These are phyloP conservation scores for Linum lewisii DNA, from an alignment of 345 rosid species.

Conservation along the genomic window DNA sequence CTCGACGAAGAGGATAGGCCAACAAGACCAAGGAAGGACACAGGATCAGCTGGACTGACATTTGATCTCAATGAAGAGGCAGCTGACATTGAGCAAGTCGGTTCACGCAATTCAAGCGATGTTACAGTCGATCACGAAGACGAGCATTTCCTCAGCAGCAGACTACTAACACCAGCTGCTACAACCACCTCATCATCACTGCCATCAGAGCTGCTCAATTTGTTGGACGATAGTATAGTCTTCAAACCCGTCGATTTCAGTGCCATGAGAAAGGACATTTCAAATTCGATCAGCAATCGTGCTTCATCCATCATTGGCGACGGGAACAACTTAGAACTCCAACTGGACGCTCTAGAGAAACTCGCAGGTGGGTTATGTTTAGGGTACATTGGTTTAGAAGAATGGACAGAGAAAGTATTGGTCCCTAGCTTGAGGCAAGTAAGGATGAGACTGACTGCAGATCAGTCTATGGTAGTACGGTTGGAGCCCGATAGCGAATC, in stretches of 20 bases:
- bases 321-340: conserved; percentile 37
- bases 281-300: conserved; percentile 36
- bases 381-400: conserved; percentile 54
- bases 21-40: conserved; percentile 55
- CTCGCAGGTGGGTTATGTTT: conserved; percentile 62
- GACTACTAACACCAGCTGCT: conserved; percentile 30
- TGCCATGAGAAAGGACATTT: conserved; percentile 29
- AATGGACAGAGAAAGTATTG: conserved; percentile 67
- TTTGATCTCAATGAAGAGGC: conserved; percentile 72
- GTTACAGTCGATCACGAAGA: conserved; percentile 71
- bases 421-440: conserved; percentile 55
- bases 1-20: conserved; percentile 34
- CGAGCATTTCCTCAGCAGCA: conserved; percentile 43
- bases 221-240: conserved; percentile 46
- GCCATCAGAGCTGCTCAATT: conserved; percentile 42
- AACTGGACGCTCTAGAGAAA: conserved; percentile 62
- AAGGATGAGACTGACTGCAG: conserved; percentile 21
- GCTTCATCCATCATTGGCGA: conserved; percentile 29
- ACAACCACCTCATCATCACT: conserved; percentile 18
- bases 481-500: conserved; percentile 43
- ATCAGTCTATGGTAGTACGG: conserved; percentile 33
- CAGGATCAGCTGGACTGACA: conserved; percentile 21
- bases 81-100: conserved; percentile 53
- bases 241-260: conserved; percentile 70
- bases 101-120: conserved; percentile 79